Base-by-base conservation (phyloP, 176 grass and related monocot genomes). In the Ensete ventricosum region DNA sequence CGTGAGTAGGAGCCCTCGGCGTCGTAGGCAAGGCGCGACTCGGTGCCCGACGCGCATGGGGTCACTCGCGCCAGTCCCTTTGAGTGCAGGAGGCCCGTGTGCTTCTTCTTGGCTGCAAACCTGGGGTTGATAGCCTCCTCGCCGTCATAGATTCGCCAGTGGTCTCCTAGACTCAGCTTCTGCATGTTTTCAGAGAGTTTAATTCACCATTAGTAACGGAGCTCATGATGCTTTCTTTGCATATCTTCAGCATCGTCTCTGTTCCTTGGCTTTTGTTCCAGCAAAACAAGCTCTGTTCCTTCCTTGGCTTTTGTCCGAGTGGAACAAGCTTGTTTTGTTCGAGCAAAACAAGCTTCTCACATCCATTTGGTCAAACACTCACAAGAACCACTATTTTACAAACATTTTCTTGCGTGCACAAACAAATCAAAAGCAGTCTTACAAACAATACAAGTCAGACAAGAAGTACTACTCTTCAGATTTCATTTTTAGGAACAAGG, bases 91-190 rank as follows among this genome's bases (percentile, higher is more conserved):
- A 91, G 80, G 50, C 75, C 85, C 59, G 82, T 71, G 67, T 85
- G 78, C 25, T 86, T 86, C 80, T 78, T 74, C 80, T 78, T 74
- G n/a, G 82, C 87, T 20, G 86, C 89, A 75, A 89, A 96, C 24
- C 76, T 78, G 21, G 87, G 88, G 3, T 83, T 27, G 19, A 60
- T 68, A 17, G 75, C 62, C 65, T 82, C 87, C 62, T 96, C 92
- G 67, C 92, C 92, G 12, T 76, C 78, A 80, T 92, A 96, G 20
- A 96, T 79, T 8, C 79, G 51, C 92, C 92, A 92, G 59, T 85
- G 84, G 54, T 96, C 92, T 1, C 76, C 74, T n/a, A 96, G 64
- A 54, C 89, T 96, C 25, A 96, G 76, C 59, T 85, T 92, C 92
- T 96, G 87, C 82, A 82, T 7, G 25, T 72, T 49, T 34, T 26